phyloP scores from a whole-genome alignment of 805 yeast species.

The Alloascoidea africana region DNA sequence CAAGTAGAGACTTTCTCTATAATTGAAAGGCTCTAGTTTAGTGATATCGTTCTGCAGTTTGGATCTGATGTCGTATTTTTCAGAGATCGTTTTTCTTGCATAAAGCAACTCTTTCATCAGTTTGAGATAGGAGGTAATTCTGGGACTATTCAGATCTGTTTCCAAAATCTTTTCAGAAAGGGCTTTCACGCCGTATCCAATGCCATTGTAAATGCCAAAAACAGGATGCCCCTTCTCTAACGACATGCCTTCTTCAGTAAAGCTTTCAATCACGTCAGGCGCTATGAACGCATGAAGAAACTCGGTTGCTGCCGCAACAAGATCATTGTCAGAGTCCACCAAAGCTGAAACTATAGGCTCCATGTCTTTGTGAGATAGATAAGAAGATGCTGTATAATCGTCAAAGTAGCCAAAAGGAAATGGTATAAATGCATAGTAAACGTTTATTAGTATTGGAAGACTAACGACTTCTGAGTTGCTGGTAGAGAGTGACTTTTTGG shows the following conservation, averaged over 20 bases:
- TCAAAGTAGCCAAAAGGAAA: conserved; percentile 20
- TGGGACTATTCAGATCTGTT: conserved; percentile 3
- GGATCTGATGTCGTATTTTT: conserved; percentile 13
- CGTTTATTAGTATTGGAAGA: conserved; percentile 13
- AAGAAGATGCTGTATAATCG: conserved; percentile 4
- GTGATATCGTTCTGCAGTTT: conserved; percentile 11
- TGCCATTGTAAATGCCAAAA: conserved; percentile 6
- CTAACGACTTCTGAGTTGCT: conserved; percentile 8
- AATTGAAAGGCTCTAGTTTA: conserved; percentile 10
- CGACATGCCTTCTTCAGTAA: conserved; percentile 12
- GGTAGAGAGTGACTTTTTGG: conserved; percentile 4
- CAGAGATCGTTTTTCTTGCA: conserved; percentile 18
- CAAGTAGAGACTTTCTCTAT: background rate
- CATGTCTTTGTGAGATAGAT: conserved; percentile 4
- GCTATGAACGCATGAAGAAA: conserved; percentile 20
- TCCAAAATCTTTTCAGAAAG: conserved; percentile 10
- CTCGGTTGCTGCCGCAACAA: conserved; percentile 21
- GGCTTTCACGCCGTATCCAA: conserved; percentile 15
- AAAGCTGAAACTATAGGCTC: conserved; percentile 25
- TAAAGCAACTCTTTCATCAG: conserved; percentile 25
- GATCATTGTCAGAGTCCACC: conserved; percentile 19
- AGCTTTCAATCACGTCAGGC: conserved; percentile 16
- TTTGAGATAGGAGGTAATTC: conserved; percentile 20
- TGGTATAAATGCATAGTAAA: conserved; percentile 17
- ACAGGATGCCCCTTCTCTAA: conserved; percentile 5